Conservation (phyloP, 352 stramenopile species). For the Thalassiosira oceanica region DNA sequence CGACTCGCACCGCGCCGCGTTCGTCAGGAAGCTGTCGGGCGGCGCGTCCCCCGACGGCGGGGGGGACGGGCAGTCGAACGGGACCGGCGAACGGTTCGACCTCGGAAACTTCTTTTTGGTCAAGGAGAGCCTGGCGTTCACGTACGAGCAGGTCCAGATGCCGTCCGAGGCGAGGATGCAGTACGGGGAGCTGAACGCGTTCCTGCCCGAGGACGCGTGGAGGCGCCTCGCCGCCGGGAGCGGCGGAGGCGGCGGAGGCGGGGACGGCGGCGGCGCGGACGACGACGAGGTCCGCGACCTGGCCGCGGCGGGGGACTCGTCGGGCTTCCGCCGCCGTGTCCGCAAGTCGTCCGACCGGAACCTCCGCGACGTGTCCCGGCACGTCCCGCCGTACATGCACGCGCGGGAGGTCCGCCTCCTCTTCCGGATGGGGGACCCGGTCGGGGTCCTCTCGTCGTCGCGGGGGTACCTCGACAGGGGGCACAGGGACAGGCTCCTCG, state of each 20-base stretch:
- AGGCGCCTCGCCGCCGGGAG: conserved; percentile 25
- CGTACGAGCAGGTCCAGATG: conserved; percentile 79
- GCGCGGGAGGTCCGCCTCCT: conserved; percentile 57
- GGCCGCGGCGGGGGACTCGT: conserved; percentile 46
- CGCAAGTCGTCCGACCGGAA: conserved; percentile 40
- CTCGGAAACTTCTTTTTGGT: conserved; percentile 77
- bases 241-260: background rate
- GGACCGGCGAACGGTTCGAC: conserved; percentile 37
- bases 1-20: conserved; percentile 45
- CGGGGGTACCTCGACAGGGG: conserved; percentile 24
- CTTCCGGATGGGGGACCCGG: conserved; percentile 57
- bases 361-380: conserved; percentile 43
- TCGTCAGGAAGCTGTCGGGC: conserved; percentile 25
- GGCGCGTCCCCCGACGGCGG: background rate
- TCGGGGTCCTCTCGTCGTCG: conserved; percentile 50
- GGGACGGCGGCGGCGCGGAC: no score
- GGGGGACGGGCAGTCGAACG: background rate
- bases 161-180: conserved; percentile 68
- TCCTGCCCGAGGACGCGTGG: conserved; percentile 41
- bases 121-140: conserved; percentile 77
- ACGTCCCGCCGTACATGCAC: conserved; percentile 66
- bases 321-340: conserved; percentile 56
- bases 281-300: no score
- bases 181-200: conserved; percentile 74
- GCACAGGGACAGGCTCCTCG: conserved; percentile 22